A percentile compares a stretch with the other conserved stretches of the same genome.
phyloP scores from a whole-genome alignment of 2,329 filamentous ascomycete genomes.

The Cercospora berteroae region DNA sequence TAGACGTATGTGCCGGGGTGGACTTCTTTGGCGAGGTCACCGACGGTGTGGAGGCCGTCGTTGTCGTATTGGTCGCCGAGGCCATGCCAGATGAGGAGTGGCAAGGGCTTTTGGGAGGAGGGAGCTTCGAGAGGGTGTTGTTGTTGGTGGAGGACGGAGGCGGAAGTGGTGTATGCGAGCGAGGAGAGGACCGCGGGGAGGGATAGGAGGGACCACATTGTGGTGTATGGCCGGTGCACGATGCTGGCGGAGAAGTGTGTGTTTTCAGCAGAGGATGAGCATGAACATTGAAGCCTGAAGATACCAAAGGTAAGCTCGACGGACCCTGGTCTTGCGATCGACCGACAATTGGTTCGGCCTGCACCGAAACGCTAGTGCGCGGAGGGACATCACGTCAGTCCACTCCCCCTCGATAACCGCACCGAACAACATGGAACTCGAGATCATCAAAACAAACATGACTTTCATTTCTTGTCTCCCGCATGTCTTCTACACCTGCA shows the following conservation, averaged over 20 bases:
- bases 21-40: conserved; percentile 65
- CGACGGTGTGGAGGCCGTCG: conserved; percentile 71
- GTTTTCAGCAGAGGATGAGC: background rate
- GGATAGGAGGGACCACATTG: conserved; percentile 18
- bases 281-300: background rate
- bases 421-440: conserved; percentile 4
- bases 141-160: conserved; percentile 2
- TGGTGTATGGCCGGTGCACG: background rate
- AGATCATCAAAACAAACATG: conserved; percentile 10
- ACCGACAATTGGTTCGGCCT: background rate
- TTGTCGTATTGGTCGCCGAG: conserved; percentile 72
- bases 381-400: conserved; percentile 5
- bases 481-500: background rate
- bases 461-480: conserved; percentile 1
- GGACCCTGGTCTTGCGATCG: conserved; percentile 8
- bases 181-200: conserved; percentile 22
- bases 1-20: conserved; percentile 85
- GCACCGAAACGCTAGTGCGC: background rate
- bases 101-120: conserved; percentile 57
- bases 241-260: background rate
- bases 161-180: conserved; percentile 13
- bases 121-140: conserved; percentile 1
- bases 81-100: conserved; percentile 92
- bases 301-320: background rate
- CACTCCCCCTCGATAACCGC: conserved; percentile 1